phyloP scores from a whole-genome alignment of 768 basidiomycete species.

The Trametes cubensis region DNA sequence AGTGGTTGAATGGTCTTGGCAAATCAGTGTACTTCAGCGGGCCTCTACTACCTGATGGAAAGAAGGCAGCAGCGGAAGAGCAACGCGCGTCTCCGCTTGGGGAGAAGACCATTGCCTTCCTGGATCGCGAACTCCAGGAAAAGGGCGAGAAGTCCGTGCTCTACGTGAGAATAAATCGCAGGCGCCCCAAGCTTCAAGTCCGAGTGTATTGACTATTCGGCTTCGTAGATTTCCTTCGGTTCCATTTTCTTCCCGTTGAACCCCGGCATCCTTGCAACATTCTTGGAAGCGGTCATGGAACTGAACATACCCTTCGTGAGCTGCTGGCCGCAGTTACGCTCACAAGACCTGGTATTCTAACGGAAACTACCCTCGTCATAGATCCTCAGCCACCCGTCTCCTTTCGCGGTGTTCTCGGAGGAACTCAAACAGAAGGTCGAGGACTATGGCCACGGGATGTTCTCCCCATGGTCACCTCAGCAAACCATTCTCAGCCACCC shows the following conservation, averaged over 20 bases:
- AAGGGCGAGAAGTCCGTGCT: slow-evolving; percentile 26
- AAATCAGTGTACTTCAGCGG: slow-evolving; percentile 21
- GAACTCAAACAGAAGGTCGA: slow-evolving; percentile 21
- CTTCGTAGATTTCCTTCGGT: slow-evolving; percentile 34
- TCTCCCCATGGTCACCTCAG: slow-evolving; percentile 33
- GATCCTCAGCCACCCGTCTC: slow-evolving; percentile 28
- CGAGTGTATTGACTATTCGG: too few relatives aligned
- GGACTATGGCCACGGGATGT: slow-evolving; percentile 24
- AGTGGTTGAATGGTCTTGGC: slow-evolving; percentile 18
- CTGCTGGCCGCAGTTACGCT: too few relatives aligned
- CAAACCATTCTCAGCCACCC: slow-evolving; percentile 31
- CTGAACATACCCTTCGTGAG: slow-evolving; percentile 29
- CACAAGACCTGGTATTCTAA: too few relatives aligned
- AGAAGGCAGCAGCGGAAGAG: slow-evolving; percentile 8
- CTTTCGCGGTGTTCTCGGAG: slow-evolving; percentile 21
- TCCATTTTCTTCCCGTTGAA: slow-evolving; percentile 25
- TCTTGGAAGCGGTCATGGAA: slow-evolving; percentile 30
- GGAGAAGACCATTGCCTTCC: slow-evolving; percentile 9
- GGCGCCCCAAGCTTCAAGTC: too few relatives aligned
- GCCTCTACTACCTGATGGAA: slow-evolving; percentile 18
- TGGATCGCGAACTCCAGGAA: slow-evolving; percentile 1
- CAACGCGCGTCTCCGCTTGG: slow-evolving; percentile 12
- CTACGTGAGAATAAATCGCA: slow-evolving; percentile 21
- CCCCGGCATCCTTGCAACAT: slow-evolving; percentile 24
- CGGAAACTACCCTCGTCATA: not conserved